Conservation (phyloP, 164 flowering plant species). For the Berberis thunbergii region DNA sequence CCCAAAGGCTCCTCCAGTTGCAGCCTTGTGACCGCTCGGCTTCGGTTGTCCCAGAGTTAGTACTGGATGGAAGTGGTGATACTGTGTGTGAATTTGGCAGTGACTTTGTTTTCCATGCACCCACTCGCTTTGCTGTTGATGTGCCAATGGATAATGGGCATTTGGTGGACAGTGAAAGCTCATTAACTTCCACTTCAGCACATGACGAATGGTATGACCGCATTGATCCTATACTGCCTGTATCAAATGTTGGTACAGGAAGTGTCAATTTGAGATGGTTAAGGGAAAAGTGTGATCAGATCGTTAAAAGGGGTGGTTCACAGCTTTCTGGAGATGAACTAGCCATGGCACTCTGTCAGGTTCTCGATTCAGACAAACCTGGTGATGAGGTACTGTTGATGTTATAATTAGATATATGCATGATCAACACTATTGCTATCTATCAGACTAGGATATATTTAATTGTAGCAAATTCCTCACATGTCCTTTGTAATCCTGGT, state of each 20-base stretch:
- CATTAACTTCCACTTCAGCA: slow-evolving; percentile 20
- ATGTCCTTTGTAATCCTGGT: no score
- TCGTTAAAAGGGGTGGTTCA: slow-evolving; percentile 57
- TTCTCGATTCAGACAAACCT: slow-evolving; percentile 84
- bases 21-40: slow-evolving; percentile 33
- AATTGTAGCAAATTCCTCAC: no score
- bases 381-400: slow-evolving; percentile 74
- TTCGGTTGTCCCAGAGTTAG: slow-evolving; percentile 14
- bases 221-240: slow-evolving; percentile 10
- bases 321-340: slow-evolving; percentile 88
- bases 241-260: slow-evolving; percentile 21
- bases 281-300: slow-evolving; percentile 64
- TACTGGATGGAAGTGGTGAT: slow-evolving; percentile 22
- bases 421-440: background rate
- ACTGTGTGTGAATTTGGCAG: slow-evolving; percentile 62
- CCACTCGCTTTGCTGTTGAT: slow-evolving; percentile 72
- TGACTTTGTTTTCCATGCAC: slow-evolving; percentile 57
- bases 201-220: slow-evolving; percentile 22
- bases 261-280: slow-evolving; percentile 72
- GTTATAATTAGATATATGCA: background rate
- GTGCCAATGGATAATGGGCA: slow-evolving; percentile 45
- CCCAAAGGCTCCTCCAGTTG: slow-evolving; percentile 39
- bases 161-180: slow-evolving; percentile 27
- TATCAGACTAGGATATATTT: no score
- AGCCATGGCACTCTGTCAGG: slow-evolving; percentile 90